Evolutionary conservation across 164 flowering plant genomes (phyloP), one percentile per base, ranked within the genome.

Genomic region (Nymphaea thermarum): DNA sequence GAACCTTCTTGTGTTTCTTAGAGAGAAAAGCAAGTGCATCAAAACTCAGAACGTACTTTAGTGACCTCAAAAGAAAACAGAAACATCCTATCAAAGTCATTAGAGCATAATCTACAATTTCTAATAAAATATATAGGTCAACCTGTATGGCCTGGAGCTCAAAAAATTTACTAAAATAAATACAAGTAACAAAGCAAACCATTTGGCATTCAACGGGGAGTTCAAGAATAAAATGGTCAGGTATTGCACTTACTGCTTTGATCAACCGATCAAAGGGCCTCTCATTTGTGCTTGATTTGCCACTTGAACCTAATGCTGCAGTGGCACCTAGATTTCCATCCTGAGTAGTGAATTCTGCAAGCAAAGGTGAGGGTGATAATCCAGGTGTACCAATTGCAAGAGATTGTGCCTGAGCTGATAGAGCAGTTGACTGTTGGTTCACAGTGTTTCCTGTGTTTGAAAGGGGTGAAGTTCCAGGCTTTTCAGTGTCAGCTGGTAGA

Each of bases 331-430:
- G 88, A 75, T 71, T 74, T 7, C 80, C 87, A 76, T 89, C 93
- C 36, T 77, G 77, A 74, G 79, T 80, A 62, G 81, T 80, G 67
- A 78, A 85, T 73, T 93, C 95, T 5, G 89, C 93, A 41, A 88
- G 87, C 74, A 89, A 80, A 43, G 95, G 96, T n/a, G 97, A 94
- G 55, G 96, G 93, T 18, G 98, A 87, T 75, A 91, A 88, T 72
- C 96, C 98, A 74, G 96, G 95, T 65, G 95, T 90, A 43, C 87
- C 93, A 73, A 91, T 88, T 45, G 94, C 90, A 79, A 88, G 86
- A 55, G 93, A 82, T 43, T 79, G 88, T 5, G 80, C 75, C 44
- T 82, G 78, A 51, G 77, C 36, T n/a, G 6, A 67, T 36, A 70
- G 72, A 63, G 72, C 72, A 62, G 78, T 55, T 36, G 25, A n/a